Evolutionary conservation across 2,329 filamentous ascomycete species (phyloP), one percentile per base, ranked within the genome.

Genomic region (Venturia pyrina): DNA sequence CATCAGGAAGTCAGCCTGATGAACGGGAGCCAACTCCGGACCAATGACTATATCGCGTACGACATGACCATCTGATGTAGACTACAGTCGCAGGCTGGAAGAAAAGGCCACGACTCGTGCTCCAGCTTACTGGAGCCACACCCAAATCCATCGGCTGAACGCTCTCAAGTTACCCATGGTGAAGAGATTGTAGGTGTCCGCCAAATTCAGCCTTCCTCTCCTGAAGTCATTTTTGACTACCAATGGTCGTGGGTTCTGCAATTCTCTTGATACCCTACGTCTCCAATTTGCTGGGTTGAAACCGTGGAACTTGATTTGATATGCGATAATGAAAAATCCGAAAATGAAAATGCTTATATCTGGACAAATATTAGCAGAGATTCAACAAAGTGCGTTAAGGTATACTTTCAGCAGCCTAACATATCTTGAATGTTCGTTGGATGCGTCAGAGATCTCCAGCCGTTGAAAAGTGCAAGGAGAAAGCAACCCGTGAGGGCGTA

Each of bases 261-360:
- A 17, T 34, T 37, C 65, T 66, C 2, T 60, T 6, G 57, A 59
- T n/a, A 66, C 65, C 37, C 64, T 57, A 21, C 62, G n/a, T 48
- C 64, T 63, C 66, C 66, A 69, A 43, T 67, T 68, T 11, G 15
- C 28, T 4, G 65, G 66, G 15, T 63, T 50, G 21, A 64, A 67
- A 7, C 68, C 68, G 21, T 68, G 63, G 24, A 65, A 50, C 56
- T 68, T 69, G 28, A 69, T 34, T 21, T 66, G 67, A 56, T 69
- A 69, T 2, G 43, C 53, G 6, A 65, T 19, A 13, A 67, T 56
- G 17, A 68, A 8, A 53, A 68, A 68, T 5, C 68, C 46, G 28
- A 69, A 40, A 43, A 69, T 64, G 2, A 62, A 21, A 44, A 69
- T 66, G 40, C 68, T 68, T 5, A 59, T 64, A 62, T 44, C 41